phyloP scores from a whole-genome alignment of 176 grass and related monocot genomes.

The Aegilops tauschii region DNA sequence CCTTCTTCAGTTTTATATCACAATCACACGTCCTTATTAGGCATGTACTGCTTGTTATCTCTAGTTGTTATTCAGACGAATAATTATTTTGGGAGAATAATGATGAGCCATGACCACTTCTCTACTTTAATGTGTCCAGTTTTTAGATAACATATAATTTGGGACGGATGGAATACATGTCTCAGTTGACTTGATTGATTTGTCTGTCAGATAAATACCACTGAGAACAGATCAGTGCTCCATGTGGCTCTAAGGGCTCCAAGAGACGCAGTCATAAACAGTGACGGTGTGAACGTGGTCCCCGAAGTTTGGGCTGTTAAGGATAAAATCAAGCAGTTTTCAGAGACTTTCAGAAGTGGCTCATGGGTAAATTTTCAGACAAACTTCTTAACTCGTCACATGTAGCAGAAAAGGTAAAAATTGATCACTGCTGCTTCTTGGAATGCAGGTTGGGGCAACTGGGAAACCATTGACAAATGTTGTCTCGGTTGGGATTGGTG shows the following conservation, averaged over 20 bases:
- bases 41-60: too few relatives aligned
- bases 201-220: constrained; percentile 75
- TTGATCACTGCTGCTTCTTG: background rate
- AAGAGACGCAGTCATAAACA: constrained; percentile 68
- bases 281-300: constrained; percentile 73
- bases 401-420: background rate
- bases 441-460: constrained; percentile 77
- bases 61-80: too few relatives aligned
- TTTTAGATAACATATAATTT: background rate
- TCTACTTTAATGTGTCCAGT: too few relatives aligned
- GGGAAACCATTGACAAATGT: constrained; percentile 83
- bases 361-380: constrained; percentile 63
- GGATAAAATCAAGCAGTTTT: constrained; percentile 97
- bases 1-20: background rate
- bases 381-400: background rate
- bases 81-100: too few relatives aligned
- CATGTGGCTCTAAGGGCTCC: constrained; percentile 82
- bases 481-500: constrained; percentile 90
- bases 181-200: constrained; percentile 20
- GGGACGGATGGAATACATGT: background rate
- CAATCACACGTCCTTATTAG: background rate
- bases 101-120: too few relatives aligned
- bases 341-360: constrained; percentile 79
- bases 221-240: constrained; percentile 87
- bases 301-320: constrained; percentile 86